These are phyloP conservation scores for Micractinium conductrix DNA, from an alignment of 139 green algal genomes.

Conservation along the genomic window DNA sequence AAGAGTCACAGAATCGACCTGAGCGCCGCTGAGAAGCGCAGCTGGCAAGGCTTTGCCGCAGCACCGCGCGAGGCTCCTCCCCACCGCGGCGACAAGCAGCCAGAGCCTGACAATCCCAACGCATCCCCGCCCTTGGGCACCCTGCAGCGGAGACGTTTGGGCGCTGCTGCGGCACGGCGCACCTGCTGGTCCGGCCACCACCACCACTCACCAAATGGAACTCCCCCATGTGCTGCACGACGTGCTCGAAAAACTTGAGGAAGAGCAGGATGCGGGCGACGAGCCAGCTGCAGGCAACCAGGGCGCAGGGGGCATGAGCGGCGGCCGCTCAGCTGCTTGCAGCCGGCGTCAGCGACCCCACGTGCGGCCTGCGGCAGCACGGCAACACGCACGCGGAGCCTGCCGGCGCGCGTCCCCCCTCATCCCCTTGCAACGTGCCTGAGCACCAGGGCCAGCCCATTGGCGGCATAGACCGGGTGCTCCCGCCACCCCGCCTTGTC, in stretches of 20 bases:
- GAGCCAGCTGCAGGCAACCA: conserved; percentile 19
- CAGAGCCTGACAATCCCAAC: too few species aligned
- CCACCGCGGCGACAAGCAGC: too few species aligned
- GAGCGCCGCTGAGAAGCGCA: too few species aligned
- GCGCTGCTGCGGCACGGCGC: too few species aligned
- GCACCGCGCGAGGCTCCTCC: too few species aligned
- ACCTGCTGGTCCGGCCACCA: neutral
- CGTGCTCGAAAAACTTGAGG: conserved; percentile 44
- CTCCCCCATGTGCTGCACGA: conserved; percentile 28
- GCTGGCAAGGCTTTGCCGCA: too few species aligned
- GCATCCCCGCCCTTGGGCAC: too few species aligned
- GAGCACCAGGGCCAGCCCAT: conserved; percentile 39
- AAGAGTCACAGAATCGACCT: too few species aligned
- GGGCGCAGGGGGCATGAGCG: too few species aligned
- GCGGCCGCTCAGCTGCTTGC: neutral
- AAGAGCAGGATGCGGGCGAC: conserved; percentile 44
- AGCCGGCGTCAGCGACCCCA: neutral
- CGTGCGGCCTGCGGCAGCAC: neutral
- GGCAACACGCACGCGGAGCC: neutral
- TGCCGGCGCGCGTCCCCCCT: too few species aligned
- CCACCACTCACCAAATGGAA: conserved; percentile 9
- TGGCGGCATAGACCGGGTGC: conserved; percentile 18
- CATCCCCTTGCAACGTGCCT: neutral
- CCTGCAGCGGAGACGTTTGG: too few species aligned
- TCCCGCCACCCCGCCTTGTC: conserved; percentile 42